A percentile compares a stretch with the other conserved stretches of the same genome.
Conservation (phyloP, 208 protist species). For the Wallacemonas sp. region DNA sequence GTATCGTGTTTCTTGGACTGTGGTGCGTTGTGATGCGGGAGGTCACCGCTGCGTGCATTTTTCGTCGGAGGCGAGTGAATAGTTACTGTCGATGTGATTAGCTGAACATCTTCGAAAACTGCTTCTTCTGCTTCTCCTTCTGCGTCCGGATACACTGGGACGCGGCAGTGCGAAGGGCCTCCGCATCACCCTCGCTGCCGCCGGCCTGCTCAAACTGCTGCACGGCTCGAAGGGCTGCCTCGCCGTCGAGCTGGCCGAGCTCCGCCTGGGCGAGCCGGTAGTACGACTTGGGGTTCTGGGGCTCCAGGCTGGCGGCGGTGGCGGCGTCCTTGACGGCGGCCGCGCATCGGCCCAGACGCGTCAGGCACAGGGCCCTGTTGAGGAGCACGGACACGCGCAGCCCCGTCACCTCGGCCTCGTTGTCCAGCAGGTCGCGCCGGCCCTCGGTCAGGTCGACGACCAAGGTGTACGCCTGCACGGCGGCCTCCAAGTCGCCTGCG, state of each 20-base stretch:
- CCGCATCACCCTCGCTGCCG: constrained; percentile 41
- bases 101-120: constrained; percentile 74
- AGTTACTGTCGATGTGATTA: too few species aligned
- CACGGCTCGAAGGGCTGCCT: constrained; percentile 36
- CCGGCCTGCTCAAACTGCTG: constrained; percentile 35
- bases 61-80: too few species aligned
- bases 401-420: constrained; percentile 55
- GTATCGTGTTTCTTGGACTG: too few species aligned
- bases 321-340: constrained; percentile 50
- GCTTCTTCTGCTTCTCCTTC: constrained; percentile 52
- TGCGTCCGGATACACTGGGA: constrained; percentile 26
- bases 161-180: constrained; percentile 26
- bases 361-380: constrained; percentile 66
- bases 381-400: constrained; percentile 57
- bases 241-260: constrained; percentile 53
- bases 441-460: constrained; percentile 64
- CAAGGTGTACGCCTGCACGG: constrained; percentile 61
- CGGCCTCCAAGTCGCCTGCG: constrained; percentile 43
- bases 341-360: constrained; percentile 30
- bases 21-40: too few species aligned
- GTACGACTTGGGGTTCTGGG: constrained; percentile 57
- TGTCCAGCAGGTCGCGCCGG: constrained; percentile 60
- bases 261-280: constrained; percentile 65
- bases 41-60: too few species aligned
- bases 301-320: constrained; percentile 40